phyloP scores from a whole-genome alignment of 1,139 yeast genomes.

The Blastobotrys aristatus region DNA sequence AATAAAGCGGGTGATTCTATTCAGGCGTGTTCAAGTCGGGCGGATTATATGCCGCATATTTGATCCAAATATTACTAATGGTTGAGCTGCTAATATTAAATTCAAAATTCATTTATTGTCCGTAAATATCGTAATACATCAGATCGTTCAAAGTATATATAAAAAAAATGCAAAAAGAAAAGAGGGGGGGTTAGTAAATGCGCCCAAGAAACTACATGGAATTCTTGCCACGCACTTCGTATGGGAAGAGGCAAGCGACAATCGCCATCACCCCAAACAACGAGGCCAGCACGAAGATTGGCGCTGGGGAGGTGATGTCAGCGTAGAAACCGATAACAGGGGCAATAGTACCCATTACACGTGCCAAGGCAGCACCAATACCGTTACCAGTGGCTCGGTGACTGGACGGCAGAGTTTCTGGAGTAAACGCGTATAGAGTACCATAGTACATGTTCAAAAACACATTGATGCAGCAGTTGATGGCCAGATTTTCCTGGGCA shows the following conservation, averaged over 20 bases:
- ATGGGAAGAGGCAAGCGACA: slow-evolving; percentile 44
- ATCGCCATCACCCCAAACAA: slow-evolving; percentile 43
- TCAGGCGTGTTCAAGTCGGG: too few relatives aligned
- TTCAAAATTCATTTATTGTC: too few relatives aligned
- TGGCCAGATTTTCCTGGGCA: slow-evolving; percentile 47
- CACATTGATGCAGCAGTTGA: slow-evolving; percentile 48
- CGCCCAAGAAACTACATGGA: slow-evolving; percentile 18
- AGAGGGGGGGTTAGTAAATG: background rate
- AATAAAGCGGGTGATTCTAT: too few relatives aligned
- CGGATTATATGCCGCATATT: too few relatives aligned
- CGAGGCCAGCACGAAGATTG: slow-evolving; percentile 58
- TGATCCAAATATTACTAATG: too few relatives aligned
- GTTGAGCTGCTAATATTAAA: too few relatives aligned
- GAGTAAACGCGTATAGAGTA: slow-evolving; percentile 52
- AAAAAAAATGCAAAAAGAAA: background rate
- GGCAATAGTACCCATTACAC: slow-evolving; percentile 47
- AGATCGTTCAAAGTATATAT: too few relatives aligned
- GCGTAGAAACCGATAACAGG: slow-evolving; percentile 50
- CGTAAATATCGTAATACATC: too few relatives aligned
- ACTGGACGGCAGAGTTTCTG: slow-evolving; percentile 41
- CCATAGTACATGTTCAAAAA: slow-evolving; percentile 52
- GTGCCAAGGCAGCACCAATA: slow-evolving; percentile 43
- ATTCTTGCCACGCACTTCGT: slow-evolving; percentile 34
- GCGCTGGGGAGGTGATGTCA: slow-evolving; percentile 42
- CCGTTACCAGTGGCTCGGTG: slow-evolving; percentile 57